Conservation (phyloP, 2,329 filamentous ascomycete genomes). For the Fusarium sp. region DNA sequence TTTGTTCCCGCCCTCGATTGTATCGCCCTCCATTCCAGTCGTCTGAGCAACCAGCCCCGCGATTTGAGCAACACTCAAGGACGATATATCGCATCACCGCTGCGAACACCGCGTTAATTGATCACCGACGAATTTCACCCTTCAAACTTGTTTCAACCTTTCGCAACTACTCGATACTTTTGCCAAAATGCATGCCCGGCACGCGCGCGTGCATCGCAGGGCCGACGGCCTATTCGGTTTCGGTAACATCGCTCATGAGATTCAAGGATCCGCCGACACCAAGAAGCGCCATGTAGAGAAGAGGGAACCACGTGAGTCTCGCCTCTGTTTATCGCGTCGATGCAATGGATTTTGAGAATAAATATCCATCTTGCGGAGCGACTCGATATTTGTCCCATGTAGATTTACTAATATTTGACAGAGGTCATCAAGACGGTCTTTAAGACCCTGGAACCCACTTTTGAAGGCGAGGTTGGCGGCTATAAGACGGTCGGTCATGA, state of each 20-base stretch:
- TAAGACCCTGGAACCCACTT: constrained; percentile 55
- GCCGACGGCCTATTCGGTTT: constrained; percentile 45
- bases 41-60: constrained; percentile 32
- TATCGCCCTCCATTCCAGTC: constrained; percentile 46
- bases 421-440: constrained; percentile 55
- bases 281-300: constrained; percentile 24
- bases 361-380: neutral
- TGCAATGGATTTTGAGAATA: neutral
- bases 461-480: constrained; percentile 57
- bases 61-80: constrained; percentile 14
- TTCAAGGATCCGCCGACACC: constrained; percentile 22
- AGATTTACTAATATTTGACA: constrained; percentile 15
- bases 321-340: neutral
- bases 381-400: neutral
- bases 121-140: neutral
- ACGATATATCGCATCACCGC: constrained; percentile 29
- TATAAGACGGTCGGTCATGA: constrained; percentile 52
- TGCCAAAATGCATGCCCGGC: constrained; percentile 47
- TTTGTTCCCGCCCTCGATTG: constrained; percentile 41
- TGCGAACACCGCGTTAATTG: neutral
- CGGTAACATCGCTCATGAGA: constrained; percentile 41
- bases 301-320: constrained; percentile 31
- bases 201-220: constrained; percentile 45
- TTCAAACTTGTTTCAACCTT: neutral
- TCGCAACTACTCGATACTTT: neutral